A percentile compares a stretch with the other conserved stretches of the same genome.
phyloP scores from a whole-genome alignment of 2,329 filamentous ascomycete genomes.

The Phaeosphaeriaceae sp. region DNA sequence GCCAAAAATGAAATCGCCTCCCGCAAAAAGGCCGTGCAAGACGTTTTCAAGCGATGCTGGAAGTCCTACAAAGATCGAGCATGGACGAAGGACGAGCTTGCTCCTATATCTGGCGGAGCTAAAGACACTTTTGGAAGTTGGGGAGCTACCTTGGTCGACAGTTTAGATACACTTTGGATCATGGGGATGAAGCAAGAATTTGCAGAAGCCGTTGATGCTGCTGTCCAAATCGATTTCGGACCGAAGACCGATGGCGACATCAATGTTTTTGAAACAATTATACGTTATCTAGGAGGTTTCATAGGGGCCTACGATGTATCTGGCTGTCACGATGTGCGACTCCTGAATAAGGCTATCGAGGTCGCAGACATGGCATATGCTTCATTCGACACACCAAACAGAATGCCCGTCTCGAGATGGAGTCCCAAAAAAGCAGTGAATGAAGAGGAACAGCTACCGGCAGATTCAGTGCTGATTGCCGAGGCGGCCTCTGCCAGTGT shows the following conservation, averaged over 20 bases:
- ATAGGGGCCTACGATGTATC: conserved; percentile 87
- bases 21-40: conserved; percentile 53
- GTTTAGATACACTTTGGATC: conserved; percentile 54
- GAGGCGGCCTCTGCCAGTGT: conserved; percentile 54
- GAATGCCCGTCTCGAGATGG: conserved; percentile 72
- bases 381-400: conserved; percentile 88
- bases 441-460: conserved; percentile 46
- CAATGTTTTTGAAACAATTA: conserved; percentile 58
- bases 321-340: conserved; percentile 64
- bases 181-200: conserved; percentile 55
- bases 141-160: conserved; percentile 54
- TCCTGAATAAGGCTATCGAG: conserved; percentile 79
- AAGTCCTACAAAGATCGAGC: conserved; percentile 58
- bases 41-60: conserved; percentile 49
- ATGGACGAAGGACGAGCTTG: conserved; percentile 56
- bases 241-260: conserved; percentile 45
- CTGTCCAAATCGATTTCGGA: conserved; percentile 51
- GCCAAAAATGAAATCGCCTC: neutral
- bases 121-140: conserved; percentile 54
- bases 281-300: conserved; percentile 87
- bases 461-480: conserved; percentile 49
- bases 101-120: conserved; percentile 48
- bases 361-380: conserved; percentile 80
- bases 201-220: conserved; percentile 50
- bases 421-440: conserved; percentile 45